Conservation (phyloP, 2,329 filamentous ascomycete species). For the Metarhizium sp. region DNA sequence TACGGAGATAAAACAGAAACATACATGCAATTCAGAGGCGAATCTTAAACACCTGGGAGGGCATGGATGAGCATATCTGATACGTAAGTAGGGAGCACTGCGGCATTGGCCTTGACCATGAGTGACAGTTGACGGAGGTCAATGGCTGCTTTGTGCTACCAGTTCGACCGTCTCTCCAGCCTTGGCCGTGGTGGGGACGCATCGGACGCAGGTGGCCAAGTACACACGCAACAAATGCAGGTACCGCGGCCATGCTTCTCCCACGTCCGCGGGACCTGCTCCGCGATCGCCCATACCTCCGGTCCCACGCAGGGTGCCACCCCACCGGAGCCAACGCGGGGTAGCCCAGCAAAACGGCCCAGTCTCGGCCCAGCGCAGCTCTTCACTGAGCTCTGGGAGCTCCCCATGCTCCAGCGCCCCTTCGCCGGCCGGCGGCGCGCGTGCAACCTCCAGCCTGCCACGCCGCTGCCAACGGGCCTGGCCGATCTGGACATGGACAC, state of each 20-base stretch:
- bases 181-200: no score
- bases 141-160: no score
- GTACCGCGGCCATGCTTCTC: neutral
- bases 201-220: neutral
- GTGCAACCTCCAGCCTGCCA: neutral
- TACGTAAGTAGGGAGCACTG: no score
- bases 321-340: conserved; percentile 3
- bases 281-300: neutral
- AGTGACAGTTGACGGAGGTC: no score
- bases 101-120: no score
- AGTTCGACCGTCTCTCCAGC: no score
- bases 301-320: neutral
- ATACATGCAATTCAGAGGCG: conserved; percentile 1
- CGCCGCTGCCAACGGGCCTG: neutral
- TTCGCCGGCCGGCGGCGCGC: neutral
- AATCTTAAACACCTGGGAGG: no score
- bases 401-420: no score
- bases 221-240: neutral
- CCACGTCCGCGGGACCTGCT: neutral
- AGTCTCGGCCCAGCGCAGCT: neutral
- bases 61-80: no score
- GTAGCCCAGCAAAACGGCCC: neutral
- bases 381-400: neutral
- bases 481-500: neutral
- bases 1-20: conserved; percentile 16